Conservation (phyloP, 805 yeast genomes). For the Hanseniaspora guilliermondii region DNA sequence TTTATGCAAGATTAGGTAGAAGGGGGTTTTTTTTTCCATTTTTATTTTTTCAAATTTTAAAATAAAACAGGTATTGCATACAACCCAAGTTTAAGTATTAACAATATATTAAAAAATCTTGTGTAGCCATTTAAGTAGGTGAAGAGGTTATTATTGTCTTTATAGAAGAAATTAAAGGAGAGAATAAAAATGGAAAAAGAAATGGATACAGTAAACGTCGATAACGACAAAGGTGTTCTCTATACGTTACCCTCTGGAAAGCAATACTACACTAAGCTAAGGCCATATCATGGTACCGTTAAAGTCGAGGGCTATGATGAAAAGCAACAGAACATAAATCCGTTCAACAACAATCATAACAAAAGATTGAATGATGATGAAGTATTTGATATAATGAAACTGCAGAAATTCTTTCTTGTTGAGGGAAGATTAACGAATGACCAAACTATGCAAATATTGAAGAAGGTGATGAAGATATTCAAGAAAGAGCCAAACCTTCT, state of each 20-base stretch:
- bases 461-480: slow-evolving; percentile 51
- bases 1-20: too few relatives aligned
- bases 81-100: neutral
- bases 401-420: slow-evolving; percentile 57
- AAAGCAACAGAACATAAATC: neutral
- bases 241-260: slow-evolving; percentile 6
- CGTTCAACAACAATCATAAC: slow-evolving; percentile 1
- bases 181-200: neutral
- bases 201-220: neutral
- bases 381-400: slow-evolving; percentile 4
- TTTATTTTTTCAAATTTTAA: too few relatives aligned
- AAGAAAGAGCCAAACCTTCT: slow-evolving; percentile 66
- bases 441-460: slow-evolving; percentile 59
- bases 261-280: slow-evolving; percentile 4
- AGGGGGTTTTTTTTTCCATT: too few relatives aligned
- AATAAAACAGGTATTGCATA: too few relatives aligned
- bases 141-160: too few relatives aligned
- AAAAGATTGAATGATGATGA: slow-evolving; percentile 3
- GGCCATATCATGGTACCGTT: neutral
- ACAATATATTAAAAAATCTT: too few relatives aligned
- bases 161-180: too few relatives aligned
- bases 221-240: neutral
- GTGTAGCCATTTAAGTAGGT: too few relatives aligned
- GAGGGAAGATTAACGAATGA: slow-evolving; percentile 70
- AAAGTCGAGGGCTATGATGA: neutral